Base-by-base conservation (phyloP, 2,329 filamentous ascomycete genomes). In the Nannizziopsis barbatae region DNA sequence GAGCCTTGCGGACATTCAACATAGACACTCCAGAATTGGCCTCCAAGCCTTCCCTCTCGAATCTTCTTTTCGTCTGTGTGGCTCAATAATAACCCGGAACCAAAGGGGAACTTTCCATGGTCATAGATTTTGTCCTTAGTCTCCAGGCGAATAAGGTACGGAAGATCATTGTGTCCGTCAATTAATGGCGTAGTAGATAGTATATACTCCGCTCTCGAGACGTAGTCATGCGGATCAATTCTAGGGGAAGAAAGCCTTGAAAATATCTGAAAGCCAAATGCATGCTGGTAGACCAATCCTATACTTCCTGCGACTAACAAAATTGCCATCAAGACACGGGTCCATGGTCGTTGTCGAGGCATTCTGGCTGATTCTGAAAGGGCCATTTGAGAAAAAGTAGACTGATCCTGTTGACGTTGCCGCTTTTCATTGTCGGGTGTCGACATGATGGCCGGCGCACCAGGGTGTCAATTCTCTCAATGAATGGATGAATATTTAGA, bases 81-180 rank as follows among this genome's bases (percentile, higher is more conserved):
- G 39, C 58, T 53, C 15, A 53, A 38, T 18, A 27, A 7, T 27
- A 59, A 40, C 1, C 50, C 51, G 41, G 52, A 50, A 8, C 54
- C 41, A 37, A 57, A 56, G 18, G 51, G 51, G 32, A 57, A 52
- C 17, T 39, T 49, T 14, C 45, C 45, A 45, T 57, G 39, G 12
- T 48, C 46, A 49, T 60, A 58, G n/a, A 63, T 59, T 40, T 59
- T 57, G 30, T 58, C 57, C 12, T 60, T 42, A 15, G 55, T 51
- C 36, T 57, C 49, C 9, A 54, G 47, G 5, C 60, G 50, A 15
- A 63, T 51, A 14, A 61, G 45, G 42, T 56, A 56, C 0, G 61
- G 61, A 11, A 62, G 45, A 49, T 63, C 61, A 51, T 63, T 63
- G 42, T 63, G 61, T 1, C 61, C 61, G 45, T 63, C 61, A 30